A percentile compares a stretch with the other conserved stretches of the same genome.
Conservation (phyloP, 108 stramenopile species). For the Cyclotella atomus region DNA sequence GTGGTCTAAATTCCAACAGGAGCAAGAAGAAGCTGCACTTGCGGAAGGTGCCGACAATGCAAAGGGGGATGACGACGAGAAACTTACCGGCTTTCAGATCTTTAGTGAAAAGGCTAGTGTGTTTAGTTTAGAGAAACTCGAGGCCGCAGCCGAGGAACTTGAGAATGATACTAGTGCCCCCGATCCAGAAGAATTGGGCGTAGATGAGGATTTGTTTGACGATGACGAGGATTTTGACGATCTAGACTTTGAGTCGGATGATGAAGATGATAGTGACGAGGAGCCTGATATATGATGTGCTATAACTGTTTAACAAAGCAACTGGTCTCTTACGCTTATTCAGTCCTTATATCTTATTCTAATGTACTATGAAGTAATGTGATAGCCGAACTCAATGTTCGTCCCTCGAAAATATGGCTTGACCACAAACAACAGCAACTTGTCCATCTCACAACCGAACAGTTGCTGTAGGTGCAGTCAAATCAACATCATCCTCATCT, state of each 20-base stretch:
- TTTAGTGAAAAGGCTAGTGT: constrained; percentile 72
- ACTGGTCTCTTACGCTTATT: no score
- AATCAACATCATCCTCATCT: constrained; percentile 87
- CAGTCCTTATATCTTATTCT: no score
- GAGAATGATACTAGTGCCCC: constrained; percentile 66
- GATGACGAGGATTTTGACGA: constrained; percentile 87
- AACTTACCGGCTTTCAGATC: constrained; percentile 75
- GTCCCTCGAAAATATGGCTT: no score
- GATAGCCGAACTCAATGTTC: no score
- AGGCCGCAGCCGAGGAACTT: constrained; percentile 80
- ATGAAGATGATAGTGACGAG: constrained; percentile 72
- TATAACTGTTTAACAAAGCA: neutral
- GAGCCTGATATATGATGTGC: constrained; percentile 55
- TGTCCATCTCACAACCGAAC: constrained; percentile 6
- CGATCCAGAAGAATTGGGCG: constrained; percentile 58
- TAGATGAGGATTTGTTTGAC: constrained; percentile 77
- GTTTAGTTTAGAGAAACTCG: constrained; percentile 81
- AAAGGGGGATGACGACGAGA: constrained; percentile 46
- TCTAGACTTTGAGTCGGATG: constrained; percentile 68
- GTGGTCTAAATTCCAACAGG: constrained; percentile 71
- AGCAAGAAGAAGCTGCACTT: constrained; percentile 43
- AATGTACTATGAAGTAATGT: no score
- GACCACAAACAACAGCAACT: neutral
- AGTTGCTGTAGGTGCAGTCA: constrained; percentile 50
- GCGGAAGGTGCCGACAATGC: constrained; percentile 5